phyloP scores from a whole-genome alignment of 495 filamentous ascomycete genomes.

The Sabuloglossum arenarium region DNA sequence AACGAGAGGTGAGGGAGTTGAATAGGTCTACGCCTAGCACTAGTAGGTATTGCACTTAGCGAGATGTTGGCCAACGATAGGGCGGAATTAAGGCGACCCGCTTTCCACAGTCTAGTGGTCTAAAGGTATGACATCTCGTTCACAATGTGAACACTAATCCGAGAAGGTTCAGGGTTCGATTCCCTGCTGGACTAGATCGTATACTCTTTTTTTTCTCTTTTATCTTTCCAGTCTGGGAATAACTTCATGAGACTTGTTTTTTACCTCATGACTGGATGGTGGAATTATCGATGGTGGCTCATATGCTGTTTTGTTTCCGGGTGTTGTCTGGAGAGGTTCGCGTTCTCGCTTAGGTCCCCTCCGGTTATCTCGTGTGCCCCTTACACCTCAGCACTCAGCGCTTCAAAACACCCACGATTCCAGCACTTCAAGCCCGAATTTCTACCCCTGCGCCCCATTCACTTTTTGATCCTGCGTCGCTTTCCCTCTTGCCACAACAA shows the following conservation, averaged over 20 bases:
- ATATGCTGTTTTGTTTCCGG: too few species aligned
- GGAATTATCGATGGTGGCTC: too few species aligned
- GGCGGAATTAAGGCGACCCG: background rate
- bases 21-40: background rate
- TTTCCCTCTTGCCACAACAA: background rate
- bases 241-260: too few species aligned
- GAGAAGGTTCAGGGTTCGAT: slow-evolving; percentile 18
- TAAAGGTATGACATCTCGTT: slow-evolving; percentile 19
- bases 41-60: background rate
- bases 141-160: slow-evolving; percentile 12
- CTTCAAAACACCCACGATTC: background rate
- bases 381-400: background rate
- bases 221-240: too few species aligned
- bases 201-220: background rate
- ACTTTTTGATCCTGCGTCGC: background rate
- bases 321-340: too few species aligned
- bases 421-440: background rate
- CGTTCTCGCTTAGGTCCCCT: too few species aligned
- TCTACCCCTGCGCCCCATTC: background rate
- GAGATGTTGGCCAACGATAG: background rate
- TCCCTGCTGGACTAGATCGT: slow-evolving; percentile 10
- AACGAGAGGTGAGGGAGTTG: background rate
- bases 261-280: too few species aligned
- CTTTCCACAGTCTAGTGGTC: slow-evolving; percentile 13
- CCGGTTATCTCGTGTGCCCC: too few species aligned